phyloP scores from a whole-genome alignment of 2,329 filamentous ascomycete genomes.

The Shiraia sp. region DNA sequence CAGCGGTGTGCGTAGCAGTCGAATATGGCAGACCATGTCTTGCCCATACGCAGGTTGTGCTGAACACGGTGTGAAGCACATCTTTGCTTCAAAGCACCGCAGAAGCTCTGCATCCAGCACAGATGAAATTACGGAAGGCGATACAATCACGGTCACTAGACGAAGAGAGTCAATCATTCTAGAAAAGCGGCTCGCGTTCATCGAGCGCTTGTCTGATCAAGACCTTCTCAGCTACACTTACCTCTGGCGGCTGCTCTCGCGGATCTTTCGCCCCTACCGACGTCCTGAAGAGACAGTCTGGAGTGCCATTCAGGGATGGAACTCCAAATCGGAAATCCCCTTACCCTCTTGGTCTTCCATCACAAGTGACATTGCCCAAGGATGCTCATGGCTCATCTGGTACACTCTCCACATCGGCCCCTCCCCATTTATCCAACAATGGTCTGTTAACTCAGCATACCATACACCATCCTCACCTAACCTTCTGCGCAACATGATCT shows the following conservation, averaged over 20 bases:
- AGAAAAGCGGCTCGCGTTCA: constrained; percentile 8
- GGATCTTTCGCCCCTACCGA: constrained; percentile 15
- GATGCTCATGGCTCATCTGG: constrained; percentile 26
- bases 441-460: constrained; percentile 5
- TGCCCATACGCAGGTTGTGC: constrained; percentile 19
- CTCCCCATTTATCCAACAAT: constrained; percentile 14
- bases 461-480: neutral
- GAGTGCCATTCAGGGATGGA: neutral
- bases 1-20: constrained; percentile 13
- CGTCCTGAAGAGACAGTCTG: constrained; percentile 1
- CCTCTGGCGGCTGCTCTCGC: constrained; percentile 15
- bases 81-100: constrained; percentile 6
- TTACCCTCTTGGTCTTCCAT: constrained; percentile 10
- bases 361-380: constrained; percentile 15
- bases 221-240: constrained; percentile 18
- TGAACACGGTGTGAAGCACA: constrained; percentile 16
- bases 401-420: constrained; percentile 14
- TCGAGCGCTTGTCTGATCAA: constrained; percentile 6
- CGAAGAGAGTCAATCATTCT: constrained; percentile 12
- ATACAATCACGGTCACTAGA: constrained; percentile 3
- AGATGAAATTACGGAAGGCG: neutral
- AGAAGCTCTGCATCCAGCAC: neutral
- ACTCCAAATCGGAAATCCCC: neutral
- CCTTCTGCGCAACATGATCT: constrained; percentile 12
- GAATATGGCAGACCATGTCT: constrained; percentile 17